phyloP scores from a whole-genome alignment of 306 rosid species.

The Astragalus membranaceus region DNA sequence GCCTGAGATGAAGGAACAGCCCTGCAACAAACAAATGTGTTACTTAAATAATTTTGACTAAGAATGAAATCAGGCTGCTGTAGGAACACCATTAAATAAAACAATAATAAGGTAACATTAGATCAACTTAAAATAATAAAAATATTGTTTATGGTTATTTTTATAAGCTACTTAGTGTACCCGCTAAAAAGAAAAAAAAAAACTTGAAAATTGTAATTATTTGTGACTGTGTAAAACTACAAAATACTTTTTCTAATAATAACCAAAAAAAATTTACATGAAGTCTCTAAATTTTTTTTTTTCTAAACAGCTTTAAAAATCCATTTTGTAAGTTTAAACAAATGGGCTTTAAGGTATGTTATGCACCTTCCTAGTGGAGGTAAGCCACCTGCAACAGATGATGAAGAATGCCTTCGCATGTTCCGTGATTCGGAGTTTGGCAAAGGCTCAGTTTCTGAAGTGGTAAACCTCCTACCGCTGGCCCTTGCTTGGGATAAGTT shows the following conservation, averaged over 20 bases:
- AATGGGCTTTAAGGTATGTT: background rate
- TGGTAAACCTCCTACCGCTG: slow-evolving; percentile 67
- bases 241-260: background rate
- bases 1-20: slow-evolving; percentile 73
- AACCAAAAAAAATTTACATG: background rate
- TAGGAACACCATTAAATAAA: background rate
- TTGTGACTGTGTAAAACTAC: background rate
- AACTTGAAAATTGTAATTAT: background rate
- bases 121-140: background rate
- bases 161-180: background rate
- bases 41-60: slow-evolving; percentile 11
- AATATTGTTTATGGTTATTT: background rate
- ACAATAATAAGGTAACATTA: background rate
- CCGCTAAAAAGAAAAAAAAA: background rate
- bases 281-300: background rate
- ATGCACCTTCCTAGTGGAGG: slow-evolving; percentile 95
- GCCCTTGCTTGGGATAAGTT: slow-evolving; percentile 78
- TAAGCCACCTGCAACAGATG: slow-evolving; percentile 91
- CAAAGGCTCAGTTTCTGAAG: slow-evolving; percentile 66
- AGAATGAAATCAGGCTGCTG: background rate
- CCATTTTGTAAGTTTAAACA: background rate
- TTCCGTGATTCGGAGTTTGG: slow-evolving; percentile 69
- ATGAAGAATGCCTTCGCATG: slow-evolving; percentile 79
- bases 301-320: background rate
- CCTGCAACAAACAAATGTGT: slow-evolving; percentile 42